phyloP scores from a whole-genome alignment of 352 stramenopile genomes.

The Phytophthora fragariae region DNA sequence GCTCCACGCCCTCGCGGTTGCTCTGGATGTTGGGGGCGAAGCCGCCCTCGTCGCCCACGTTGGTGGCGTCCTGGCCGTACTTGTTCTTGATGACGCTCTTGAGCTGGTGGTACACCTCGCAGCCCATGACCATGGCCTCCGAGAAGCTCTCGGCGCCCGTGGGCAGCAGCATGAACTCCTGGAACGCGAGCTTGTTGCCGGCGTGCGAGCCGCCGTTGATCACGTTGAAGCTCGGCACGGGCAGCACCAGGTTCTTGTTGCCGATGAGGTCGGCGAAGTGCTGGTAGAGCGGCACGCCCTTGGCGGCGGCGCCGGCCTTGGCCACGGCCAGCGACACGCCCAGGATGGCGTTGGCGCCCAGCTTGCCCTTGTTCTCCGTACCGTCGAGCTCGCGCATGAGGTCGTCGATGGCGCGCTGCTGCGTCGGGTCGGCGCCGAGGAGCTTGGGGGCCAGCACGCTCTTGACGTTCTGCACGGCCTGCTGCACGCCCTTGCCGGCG shows the following conservation, averaged over 20 bases:
- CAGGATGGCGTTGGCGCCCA: slow-evolving; percentile 99
- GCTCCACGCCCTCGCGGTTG: slow-evolving; percentile 95
- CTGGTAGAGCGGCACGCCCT: slow-evolving; percentile 96
- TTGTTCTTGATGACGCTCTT: slow-evolving; percentile 99
- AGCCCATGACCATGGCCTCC: slow-evolving; percentile 98
- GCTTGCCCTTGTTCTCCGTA: slow-evolving; percentile 98
- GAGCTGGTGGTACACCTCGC: slow-evolving; percentile 99
- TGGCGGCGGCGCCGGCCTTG: slow-evolving; percentile 94
- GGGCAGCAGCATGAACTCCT: slow-evolving; percentile 99
- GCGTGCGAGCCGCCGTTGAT: slow-evolving; percentile 99
- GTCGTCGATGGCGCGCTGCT: slow-evolving; percentile 98
- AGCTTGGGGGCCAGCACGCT: slow-evolving; percentile 95
- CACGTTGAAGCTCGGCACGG: slow-evolving; percentile 99
- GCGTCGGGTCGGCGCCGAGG: slow-evolving; percentile 95
- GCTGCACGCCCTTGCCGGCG: slow-evolving; percentile 97
- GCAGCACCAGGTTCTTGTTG: slow-evolving; percentile 94
- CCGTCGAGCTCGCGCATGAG: slow-evolving; percentile 94
- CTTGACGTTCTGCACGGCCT: slow-evolving; percentile 99
- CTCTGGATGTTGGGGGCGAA: slow-evolving; percentile 98
- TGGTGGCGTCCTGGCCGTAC: slow-evolving; percentile 98
- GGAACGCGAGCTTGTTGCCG: slow-evolving; percentile 99
- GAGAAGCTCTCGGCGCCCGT: slow-evolving; percentile 90
- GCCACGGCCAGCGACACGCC: slow-evolving; percentile 98
- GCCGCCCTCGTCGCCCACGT: slow-evolving; percentile 99
- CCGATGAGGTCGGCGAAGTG: slow-evolving; percentile 98